phyloP scores from a whole-genome alignment of 2,329 filamentous ascomycete species.

The Colletotrichum salicis region DNA sequence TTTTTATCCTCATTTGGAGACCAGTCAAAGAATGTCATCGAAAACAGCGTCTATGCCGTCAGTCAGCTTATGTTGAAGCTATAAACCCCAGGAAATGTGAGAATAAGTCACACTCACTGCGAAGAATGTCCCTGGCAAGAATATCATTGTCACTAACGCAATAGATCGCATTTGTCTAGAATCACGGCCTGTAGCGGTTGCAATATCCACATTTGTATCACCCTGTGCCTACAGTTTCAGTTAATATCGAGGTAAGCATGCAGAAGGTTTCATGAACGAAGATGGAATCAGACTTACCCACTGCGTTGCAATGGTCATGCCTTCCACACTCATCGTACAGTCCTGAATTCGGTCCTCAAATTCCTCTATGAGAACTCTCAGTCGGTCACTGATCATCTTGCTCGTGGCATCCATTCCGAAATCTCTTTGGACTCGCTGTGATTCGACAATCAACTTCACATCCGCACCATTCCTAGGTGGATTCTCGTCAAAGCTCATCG shows the following conservation, averaged over 20 bases:
- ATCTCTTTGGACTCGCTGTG: not conserved
- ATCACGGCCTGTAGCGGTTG: constrained; percentile 40
- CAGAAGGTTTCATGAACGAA: too few relatives aligned
- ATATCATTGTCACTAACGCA: constrained; percentile 45
- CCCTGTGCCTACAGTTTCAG: constrained; percentile 39
- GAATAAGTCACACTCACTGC: too few relatives aligned
- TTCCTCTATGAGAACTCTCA: constrained; percentile 41
- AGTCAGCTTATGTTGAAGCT: too few relatives aligned
- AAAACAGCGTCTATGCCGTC: constrained; percentile 1
- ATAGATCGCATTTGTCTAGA: constrained; percentile 45
- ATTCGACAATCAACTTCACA: not conserved
- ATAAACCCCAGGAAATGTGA: too few relatives aligned
- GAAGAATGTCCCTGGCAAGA: constrained; percentile 45
- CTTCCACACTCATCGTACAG: constrained; percentile 47
- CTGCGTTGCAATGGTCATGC: constrained; percentile 49
- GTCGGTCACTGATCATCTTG: constrained; percentile 36
- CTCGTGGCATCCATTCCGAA: constrained; percentile 16
- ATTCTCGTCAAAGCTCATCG: not conserved
- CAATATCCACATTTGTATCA: constrained; percentile 46
- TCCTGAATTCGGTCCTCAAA: constrained; percentile 46
- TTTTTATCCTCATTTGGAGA: not conserved
- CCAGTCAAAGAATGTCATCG: constrained; percentile 1
- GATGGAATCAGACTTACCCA: constrained; percentile 46
- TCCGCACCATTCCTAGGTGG: not conserved
- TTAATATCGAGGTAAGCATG: too few relatives aligned